Percentiles rank a stretch among this genome's conserved stretches.
These are phyloP conservation scores for Chytriomyces hyalinus DNA, from an alignment of 192 early-diverging fungal genomes.

Conservation along the genomic window DNA sequence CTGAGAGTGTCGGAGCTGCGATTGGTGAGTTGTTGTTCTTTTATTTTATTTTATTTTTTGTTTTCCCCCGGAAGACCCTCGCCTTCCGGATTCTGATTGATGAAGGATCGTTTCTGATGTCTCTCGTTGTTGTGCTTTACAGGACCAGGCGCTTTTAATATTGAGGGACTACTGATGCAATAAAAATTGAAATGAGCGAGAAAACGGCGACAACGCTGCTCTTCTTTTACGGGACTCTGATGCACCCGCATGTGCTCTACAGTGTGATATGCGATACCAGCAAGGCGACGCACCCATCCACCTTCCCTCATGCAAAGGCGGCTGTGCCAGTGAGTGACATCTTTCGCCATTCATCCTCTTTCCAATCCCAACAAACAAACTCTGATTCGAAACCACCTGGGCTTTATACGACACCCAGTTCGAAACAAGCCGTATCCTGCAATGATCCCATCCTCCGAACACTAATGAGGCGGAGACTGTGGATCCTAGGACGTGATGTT, in stretches of 20 bases:
- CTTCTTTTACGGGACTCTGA: slow-evolving; percentile 33
- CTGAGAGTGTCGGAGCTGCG: slow-evolving; percentile 36
- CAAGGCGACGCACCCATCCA: not conserved
- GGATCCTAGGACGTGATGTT: not conserved
- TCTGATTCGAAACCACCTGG: not conserved
- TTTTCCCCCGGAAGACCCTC: not conserved
- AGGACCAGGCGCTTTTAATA: slow-evolving; percentile 41
- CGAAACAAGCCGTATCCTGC: slow-evolving; percentile 13
- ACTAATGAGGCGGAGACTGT: not conserved
- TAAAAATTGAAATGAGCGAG: not conserved
- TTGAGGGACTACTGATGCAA: slow-evolving; percentile 44
- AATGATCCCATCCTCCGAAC: not conserved
- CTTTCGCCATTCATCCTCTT: too few species aligned
- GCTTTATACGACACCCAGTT: slow-evolving; percentile 8
- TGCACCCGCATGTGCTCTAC: slow-evolving; percentile 32
- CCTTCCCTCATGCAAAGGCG: not conserved
- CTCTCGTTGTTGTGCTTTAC: not conserved
- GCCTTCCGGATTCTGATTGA: not conserved
- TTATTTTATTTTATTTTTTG: not conserved
- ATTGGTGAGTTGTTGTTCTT: slow-evolving; percentile 24
- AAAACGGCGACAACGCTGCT: not conserved
- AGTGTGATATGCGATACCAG: not conserved
- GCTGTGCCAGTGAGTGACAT: not conserved
- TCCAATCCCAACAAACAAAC: too few species aligned
- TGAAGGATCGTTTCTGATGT: not conserved